Base-by-base conservation (phyloP, 805 yeast species). In the Nakazawaea molendinolei region DNA sequence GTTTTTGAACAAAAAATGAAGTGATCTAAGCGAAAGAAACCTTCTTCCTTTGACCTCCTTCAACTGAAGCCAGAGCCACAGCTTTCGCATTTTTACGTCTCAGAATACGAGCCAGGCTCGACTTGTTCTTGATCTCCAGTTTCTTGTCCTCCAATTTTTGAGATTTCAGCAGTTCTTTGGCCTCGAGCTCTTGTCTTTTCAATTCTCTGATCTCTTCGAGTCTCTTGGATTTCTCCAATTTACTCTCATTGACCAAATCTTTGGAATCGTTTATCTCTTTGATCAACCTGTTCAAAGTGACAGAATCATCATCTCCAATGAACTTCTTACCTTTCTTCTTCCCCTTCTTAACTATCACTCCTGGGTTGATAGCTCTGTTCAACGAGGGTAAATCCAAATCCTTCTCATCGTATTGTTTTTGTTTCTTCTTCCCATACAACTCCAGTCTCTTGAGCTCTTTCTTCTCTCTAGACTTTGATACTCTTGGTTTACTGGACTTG, bases 301-400 rank as follows among this genome's bases (percentile, higher is more conserved):
- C 52, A 10, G 70, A 57, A 51, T 86, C 86, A 47, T 75, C 70
- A 50, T 84, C 95, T 28, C 64, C 79, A 19, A 84, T 71, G 53
- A 84, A 82, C 50, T 77, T 79, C 62, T 84, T 84, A 25, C 92
- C 92, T 55, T 89, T 89, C 61, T 90, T 90, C 31, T 97, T 97
- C 31, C 66, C 65, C 47, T 68, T 72, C 50, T 76, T 78, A 42
- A 74, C 76, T 33, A 81, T 63, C 6, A 65, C 79, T 25, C 97
- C 97, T 1, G 97, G 96, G 31, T 76, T 72, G 23, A 89, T 70
- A 3, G 96, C 86, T 45, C 74, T 80, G 56, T 90, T 90, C 51
- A 90, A 67, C 18, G 70, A 67, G 20, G 96, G 97, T 23, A 89
- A 63, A 29, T 81, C 76, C 26, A 89, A 64, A 48, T 87, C 95